Percentiles rank a stretch among this genome's conserved stretches.
phyloP scores from a whole-genome alignment of 2,329 filamentous ascomycete genomes.

The Chaetomium sp. region DNA sequence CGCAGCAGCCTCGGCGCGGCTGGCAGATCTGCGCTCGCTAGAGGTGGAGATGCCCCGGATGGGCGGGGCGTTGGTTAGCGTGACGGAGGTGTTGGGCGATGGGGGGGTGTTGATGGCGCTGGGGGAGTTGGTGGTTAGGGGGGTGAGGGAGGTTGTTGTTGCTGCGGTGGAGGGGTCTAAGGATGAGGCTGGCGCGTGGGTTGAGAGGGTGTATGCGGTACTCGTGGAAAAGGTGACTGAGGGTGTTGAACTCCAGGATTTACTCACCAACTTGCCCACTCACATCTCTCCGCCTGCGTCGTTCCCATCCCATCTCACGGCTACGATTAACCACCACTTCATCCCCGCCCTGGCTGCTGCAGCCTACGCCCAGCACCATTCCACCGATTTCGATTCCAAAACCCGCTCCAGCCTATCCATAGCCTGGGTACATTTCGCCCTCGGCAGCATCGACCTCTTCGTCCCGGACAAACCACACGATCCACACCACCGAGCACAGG shows the following conservation, averaged over 20 bases:
- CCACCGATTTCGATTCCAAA: too few relatives aligned
- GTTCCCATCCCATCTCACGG: slow-evolving; percentile 1
- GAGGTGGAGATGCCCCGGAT: slow-evolving; percentile 59
- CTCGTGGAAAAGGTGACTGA: slow-evolving; percentile 26
- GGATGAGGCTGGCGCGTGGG: slow-evolving; percentile 35
- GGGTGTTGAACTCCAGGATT: slow-evolving; percentile 21
- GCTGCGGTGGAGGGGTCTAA: slow-evolving; percentile 31
- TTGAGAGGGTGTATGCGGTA: slow-evolving; percentile 25
- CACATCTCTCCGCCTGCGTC: slow-evolving; percentile 33
- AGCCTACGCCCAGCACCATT: slow-evolving; percentile 24
- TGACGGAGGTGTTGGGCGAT: slow-evolving; percentile 39
- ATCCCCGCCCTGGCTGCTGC: slow-evolving; percentile 39
- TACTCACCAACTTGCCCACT: slow-evolving; percentile 23
- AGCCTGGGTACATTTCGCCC: slow-evolving; percentile 70
- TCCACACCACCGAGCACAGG: slow-evolving; percentile 59
- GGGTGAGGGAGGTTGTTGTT: slow-evolving; percentile 41
- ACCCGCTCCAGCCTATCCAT: slow-evolving; percentile 40
- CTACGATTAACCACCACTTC: too few relatives aligned
- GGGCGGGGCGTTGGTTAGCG: slow-evolving; percentile 46
- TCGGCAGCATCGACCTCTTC: slow-evolving; percentile 70
- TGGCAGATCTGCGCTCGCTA: slow-evolving; percentile 56
- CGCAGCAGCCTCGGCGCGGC: slow-evolving; percentile 43
- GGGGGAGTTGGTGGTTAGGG: slow-evolving; percentile 41
- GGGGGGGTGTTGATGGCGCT: slow-evolving; percentile 10
- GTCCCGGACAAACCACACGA: slow-evolving; percentile 84